Evolutionary conservation across 371 early-diverging fungal species (phyloP), one percentile per base, ranked within the genome.

Genomic region (Mucor lusitanicus): DNA sequence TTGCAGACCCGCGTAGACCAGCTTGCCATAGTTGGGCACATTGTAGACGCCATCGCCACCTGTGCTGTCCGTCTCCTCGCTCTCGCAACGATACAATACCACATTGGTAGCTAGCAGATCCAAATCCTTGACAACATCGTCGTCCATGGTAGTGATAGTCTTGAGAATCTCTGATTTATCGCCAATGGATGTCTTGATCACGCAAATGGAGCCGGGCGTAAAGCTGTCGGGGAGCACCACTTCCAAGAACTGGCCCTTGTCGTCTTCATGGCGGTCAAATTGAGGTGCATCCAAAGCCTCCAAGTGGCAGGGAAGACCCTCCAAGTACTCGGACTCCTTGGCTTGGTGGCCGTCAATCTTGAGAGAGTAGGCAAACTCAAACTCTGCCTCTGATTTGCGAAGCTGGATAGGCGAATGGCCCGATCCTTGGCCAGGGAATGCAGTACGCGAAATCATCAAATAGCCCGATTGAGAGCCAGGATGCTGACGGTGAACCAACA

Each of bases 1-100:
- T 79, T 97, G 93, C 33, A 97, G 72, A 4, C 99, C 99, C 67
- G 94, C 94, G 75, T 97, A 99, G 0, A 92, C 79, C 4, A 97
- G 73, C 3, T 76, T 40, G 0, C 97, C 98, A 67, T 85, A 83
- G 17, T 88, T 88, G 0, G 98, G 97, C 25, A 99, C 83, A 46
- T 94, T 84, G 72, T 99, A 99, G 5, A 80, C 86, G 17, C 92
- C 92, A 65, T 90, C 86, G 40, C 89, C 93, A 61, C 74, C 75
- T 15, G 90, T 88, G 9, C 75, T 54, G 57, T 96, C 97, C 39
- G 68, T 63, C 76, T 99, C 99, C 75, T 99, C 98, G 0, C 80
- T 83, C 23, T 86, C 91, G 72, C 92, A 89, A 3, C 97, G 90
- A 74, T 92, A 97, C 28, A 99, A 82, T 6, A 88, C 85, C 11